A percentile compares a stretch with the other conserved stretches of the same genome.
These are phyloP conservation scores for Panaeolus papilionaceus DNA, from an alignment of 768 basidiomycete species.

Conservation along the genomic window DNA sequence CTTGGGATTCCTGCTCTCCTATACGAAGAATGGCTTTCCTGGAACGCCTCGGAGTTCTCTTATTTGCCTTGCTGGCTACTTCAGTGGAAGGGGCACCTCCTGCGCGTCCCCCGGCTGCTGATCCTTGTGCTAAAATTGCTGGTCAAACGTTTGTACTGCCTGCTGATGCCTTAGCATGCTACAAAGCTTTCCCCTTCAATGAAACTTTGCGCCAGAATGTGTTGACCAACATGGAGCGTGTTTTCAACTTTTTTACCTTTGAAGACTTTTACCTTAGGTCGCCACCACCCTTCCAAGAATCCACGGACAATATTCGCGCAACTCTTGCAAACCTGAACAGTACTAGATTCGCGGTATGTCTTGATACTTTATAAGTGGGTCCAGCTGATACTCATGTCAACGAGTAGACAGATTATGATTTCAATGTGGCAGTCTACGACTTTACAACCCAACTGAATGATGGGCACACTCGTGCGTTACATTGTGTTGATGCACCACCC, in stretches of 20 bases:
- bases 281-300: constrained; percentile 60
- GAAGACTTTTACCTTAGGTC: constrained; percentile 57
- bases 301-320: constrained; percentile 59
- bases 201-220: constrained; percentile 63
- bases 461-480: constrained; percentile 62
- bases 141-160: constrained; percentile 54
- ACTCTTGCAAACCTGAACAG: constrained; percentile 53
- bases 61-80: neutral
- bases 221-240: constrained; percentile 49
- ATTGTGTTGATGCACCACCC: neutral
- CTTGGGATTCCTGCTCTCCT: neutral
- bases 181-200: constrained; percentile 63
- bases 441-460: constrained; percentile 65
- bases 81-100: constrained; percentile 21
- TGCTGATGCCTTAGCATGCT: constrained; percentile 61
- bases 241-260: constrained; percentile 61
- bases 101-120: constrained; percentile 28
- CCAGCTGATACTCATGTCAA: neutral
- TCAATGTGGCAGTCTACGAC: constrained; percentile 62
- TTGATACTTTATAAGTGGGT: neutral
- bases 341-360: constrained; percentile 51
- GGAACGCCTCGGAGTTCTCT: neutral
- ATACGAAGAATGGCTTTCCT: neutral
- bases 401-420: constrained; percentile 67
- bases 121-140: constrained; percentile 46